Evolutionary conservation across 208 protist species (phyloP).

Genomic region (Crithidia sp.): DNA sequence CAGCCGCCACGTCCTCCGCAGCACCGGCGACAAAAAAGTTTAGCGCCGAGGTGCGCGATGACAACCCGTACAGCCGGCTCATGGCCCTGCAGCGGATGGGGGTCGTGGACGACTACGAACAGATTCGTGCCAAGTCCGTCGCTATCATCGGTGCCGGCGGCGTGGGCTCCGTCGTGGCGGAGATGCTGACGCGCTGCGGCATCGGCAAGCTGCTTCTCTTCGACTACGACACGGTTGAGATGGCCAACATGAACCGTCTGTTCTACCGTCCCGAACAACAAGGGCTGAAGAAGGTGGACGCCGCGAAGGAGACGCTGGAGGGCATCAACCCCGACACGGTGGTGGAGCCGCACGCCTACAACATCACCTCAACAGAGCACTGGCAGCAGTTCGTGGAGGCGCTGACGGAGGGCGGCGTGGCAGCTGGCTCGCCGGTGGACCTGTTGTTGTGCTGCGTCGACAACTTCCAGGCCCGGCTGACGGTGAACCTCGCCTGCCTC

Average conservation of each 20-base stretch:
- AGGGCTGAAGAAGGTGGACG: slow-evolving; percentile 95
- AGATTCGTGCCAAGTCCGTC: slow-evolving; percentile 93
- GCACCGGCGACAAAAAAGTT: slow-evolving; percentile 41
- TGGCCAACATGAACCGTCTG: slow-evolving; percentile 98
- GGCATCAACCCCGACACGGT: slow-evolving; percentile 97
- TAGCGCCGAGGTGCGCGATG: slow-evolving; percentile 92
- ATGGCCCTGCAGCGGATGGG: slow-evolving; percentile 98
- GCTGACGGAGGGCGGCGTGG: slow-evolving; percentile 66
- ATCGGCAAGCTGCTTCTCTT: slow-evolving; percentile 98
- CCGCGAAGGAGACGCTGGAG: slow-evolving; percentile 78
- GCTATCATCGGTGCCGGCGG: slow-evolving; percentile 95
- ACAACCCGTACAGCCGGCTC: slow-evolving; percentile 95
- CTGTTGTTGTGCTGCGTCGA: slow-evolving; percentile 97
- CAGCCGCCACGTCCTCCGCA: neutral
- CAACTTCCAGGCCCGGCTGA: slow-evolving; percentile 96
- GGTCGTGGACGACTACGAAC: slow-evolving; percentile 97
- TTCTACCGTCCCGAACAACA: slow-evolving; percentile 97
- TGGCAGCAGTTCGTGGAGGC: slow-evolving; percentile 89
- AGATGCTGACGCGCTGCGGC: slow-evolving; percentile 98
- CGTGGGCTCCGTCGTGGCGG: slow-evolving; percentile 96
- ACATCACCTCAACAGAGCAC: slow-evolving; percentile 93
- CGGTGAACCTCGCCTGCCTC: slow-evolving; percentile 95
- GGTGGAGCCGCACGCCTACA: slow-evolving; percentile 92
- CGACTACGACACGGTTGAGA: slow-evolving; percentile 98
- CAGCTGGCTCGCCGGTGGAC: slow-evolving; percentile 62